Percentiles rank a stretch among this genome's conserved stretches.
Evolutionary conservation across 1,284 basidiomycete genomes (phyloP).

Genomic region (Stygiomarasmius scandens): DNA sequence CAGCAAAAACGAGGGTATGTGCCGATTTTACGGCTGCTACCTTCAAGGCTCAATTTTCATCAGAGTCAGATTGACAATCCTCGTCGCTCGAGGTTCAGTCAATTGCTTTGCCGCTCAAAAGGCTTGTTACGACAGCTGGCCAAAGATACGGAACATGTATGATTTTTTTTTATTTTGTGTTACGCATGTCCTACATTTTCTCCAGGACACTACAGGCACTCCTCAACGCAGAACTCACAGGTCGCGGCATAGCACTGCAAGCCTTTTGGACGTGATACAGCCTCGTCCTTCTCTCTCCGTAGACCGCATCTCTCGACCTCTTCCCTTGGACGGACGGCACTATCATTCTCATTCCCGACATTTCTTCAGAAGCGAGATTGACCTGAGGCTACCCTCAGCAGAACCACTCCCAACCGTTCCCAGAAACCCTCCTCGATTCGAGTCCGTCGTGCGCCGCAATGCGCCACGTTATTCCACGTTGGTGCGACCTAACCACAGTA

Average conservation of each 20-base stretch:
- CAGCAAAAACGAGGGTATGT: too few relatives aligned
- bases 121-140: not conserved
- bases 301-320: slow-evolving; percentile 3
- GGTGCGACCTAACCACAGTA: slow-evolving; percentile 9
- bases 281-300: slow-evolving; percentile 1
- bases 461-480: slow-evolving; percentile 10
- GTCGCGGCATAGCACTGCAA: not conserved
- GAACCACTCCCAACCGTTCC: not conserved
- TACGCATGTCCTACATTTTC: too few relatives aligned
- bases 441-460: slow-evolving; percentile 6
- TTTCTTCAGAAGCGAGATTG: not conserved
- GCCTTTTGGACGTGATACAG: slow-evolving; percentile 1
- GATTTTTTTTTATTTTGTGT: not conserved
- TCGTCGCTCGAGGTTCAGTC: too few relatives aligned
- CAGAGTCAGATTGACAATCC: too few relatives aligned
- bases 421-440: slow-evolving; percentile 16
- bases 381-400: not conserved
- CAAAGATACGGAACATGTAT: not conserved
- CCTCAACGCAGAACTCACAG: not conserved
- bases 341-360: not conserved
- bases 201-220: not conserved
- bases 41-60: too few relatives aligned
- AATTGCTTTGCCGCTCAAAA: not conserved
- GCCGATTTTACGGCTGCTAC: too few relatives aligned
- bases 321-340: not conserved